Evolutionary conservation across 179 eudicot species (phyloP), one percentile per base, ranked within the genome.

Genomic region (Corrigiola litoralis): DNA sequence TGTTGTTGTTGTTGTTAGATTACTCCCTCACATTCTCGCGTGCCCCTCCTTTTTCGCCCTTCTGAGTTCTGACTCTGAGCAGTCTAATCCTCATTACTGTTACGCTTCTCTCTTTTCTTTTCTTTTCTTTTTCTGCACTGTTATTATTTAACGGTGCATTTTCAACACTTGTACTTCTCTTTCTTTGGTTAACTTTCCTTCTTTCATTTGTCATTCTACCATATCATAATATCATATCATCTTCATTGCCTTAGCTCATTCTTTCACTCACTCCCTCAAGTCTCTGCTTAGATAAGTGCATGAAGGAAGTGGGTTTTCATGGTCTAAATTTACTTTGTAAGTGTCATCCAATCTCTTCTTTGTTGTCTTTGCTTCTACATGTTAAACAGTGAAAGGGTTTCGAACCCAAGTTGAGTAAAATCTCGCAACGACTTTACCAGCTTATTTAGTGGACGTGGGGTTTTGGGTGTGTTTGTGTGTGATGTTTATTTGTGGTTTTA

Each of bases 61-160:
- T 28, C 66, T 61, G 40, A 20, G 11, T 5, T 28, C 66, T 61
- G 40, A 20, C 56, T 46, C 71, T 67, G 63, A 31, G 9, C 20
- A 56, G 71, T 67, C 71, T 28, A 55, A 67, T 67, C 71, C 53
- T 66, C 44, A 25, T 56, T 20, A 41, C 70, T 54, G 61, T 68
- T 47, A 12, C 42, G 6, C 56, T 17, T 67, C 25, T 13, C 31
- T 67, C 44, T 47, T 23, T 11, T 28, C 40, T 40, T 44, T 58
- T 47, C 58, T 54, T 20, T 34, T 50, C 46, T 14, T 29, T 52
- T 31, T 33, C 34, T 37, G 25, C 25, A 10, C 53, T 11, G 7
- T 20, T 47, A 12, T 27, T 37, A 10, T 8, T 18, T 57, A 10
- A 18, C 37, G 23, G 44, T 7, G 16, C 47, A 37, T 20, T 38